Evolutionary conservation across 148 eudicot genomes (phyloP).

Genomic region (Fagopyrum tataricum): DNA sequence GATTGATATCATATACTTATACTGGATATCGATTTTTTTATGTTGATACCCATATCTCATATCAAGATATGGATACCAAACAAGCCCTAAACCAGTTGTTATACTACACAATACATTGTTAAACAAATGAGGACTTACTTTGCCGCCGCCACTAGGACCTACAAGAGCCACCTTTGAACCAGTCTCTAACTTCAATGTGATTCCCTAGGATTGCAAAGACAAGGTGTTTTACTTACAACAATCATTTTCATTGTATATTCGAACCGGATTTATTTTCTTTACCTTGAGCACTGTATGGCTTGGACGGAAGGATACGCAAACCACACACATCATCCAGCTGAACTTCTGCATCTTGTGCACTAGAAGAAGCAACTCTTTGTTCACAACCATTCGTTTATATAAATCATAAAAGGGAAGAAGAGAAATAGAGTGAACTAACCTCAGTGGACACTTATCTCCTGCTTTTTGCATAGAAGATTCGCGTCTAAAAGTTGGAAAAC

Average conservation of each 20-base stretch:
- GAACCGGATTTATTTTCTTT: not conserved
- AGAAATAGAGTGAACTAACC: slow-evolving; percentile 31
- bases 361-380: slow-evolving; percentile 9
- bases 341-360: slow-evolving; percentile 66
- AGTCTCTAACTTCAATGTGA: slow-evolving; percentile 57
- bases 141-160: slow-evolving; percentile 98
- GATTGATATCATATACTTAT: too few relatives aligned
- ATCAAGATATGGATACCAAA: too few relatives aligned
- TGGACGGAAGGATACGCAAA: slow-evolving; percentile 96
- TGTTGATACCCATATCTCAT: too few relatives aligned
- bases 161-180: slow-evolving; percentile 92
- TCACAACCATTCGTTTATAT: not conserved
- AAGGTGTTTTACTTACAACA: not conserved
- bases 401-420: not conserved
- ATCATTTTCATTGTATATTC: not conserved
- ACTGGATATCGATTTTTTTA: too few relatives aligned
- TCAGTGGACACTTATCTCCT: slow-evolving; percentile 69
- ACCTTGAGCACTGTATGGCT: slow-evolving; percentile 84
- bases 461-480: slow-evolving; percentile 62
- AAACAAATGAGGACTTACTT: slow-evolving; percentile 29
- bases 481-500: slow-evolving; percentile 92
- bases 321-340: slow-evolving; percentile 83
- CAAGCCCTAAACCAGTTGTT: not conserved
- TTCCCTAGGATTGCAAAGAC: slow-evolving; percentile 47
- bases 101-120: not conserved